These are phyloP conservation scores for Ceratobasidium theobromae DNA, from an alignment of 1,284 basidiomycete genomes.

Conservation along the genomic window DNA sequence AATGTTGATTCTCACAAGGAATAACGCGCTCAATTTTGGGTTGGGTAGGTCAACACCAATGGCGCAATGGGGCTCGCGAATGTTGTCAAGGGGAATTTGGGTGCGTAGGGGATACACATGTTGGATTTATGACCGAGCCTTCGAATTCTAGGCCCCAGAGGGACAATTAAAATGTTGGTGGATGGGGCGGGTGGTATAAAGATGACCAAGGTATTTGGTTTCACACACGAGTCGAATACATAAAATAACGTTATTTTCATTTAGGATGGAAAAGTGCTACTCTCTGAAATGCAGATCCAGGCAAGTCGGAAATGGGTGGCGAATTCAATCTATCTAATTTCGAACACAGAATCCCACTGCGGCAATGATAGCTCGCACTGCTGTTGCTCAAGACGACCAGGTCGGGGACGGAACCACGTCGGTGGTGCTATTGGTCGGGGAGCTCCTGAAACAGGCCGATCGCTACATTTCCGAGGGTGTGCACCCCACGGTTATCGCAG, in stretches of 20 bases:
- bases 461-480: conserved; percentile 98
- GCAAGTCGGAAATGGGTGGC: conserved; percentile 39
- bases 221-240: too few species aligned
- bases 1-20: conserved; percentile 33
- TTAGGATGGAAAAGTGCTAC: conserved; percentile 91
- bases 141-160: conserved; percentile 66
- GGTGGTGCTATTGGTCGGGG: conserved; percentile 95
- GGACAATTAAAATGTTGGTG: conserved; percentile 99
- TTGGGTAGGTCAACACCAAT: conserved; percentile 74
- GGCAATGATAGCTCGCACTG: conserved; percentile 98
- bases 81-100: conserved; percentile 96
- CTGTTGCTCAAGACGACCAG: conserved; percentile 98
- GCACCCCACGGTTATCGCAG: conserved; percentile 93
- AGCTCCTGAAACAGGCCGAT: conserved; percentile 96
- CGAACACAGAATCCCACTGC: conserved; percentile 87
- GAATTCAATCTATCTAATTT: conserved; percentile 29
- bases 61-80: conserved; percentile 97
- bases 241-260: too few species aligned
- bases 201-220: conserved; percentile 97
- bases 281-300: conserved; percentile 99
- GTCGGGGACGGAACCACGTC: conserved; percentile 98
- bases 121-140: conserved; percentile 3
- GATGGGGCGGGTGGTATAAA: conserved; percentile 99
- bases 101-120: conserved; percentile 48
- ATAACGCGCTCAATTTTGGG: conserved; percentile 36